These are phyloP conservation scores for Cercospora beticola DNA, from an alignment of 2,329 filamentous ascomycete species.

Conservation along the genomic window DNA sequence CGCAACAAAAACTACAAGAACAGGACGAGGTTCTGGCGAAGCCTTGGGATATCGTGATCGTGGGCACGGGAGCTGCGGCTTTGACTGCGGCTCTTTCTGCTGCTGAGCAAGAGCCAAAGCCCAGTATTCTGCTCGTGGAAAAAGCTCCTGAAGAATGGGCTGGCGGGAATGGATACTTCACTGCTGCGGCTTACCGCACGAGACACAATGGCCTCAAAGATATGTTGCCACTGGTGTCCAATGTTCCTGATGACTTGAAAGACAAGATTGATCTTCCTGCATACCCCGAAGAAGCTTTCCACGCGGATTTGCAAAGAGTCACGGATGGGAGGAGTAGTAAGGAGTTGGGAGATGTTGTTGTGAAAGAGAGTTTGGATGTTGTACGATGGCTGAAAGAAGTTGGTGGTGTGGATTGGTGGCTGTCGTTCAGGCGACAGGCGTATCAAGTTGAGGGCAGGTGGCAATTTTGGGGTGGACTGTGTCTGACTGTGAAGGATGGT, in stretches of 20 bases:
- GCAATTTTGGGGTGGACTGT: conserved; percentile 67
- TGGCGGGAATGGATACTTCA: conserved; percentile 66
- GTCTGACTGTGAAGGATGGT: conserved; percentile 58
- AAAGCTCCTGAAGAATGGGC: conserved; percentile 60
- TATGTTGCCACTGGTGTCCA: conserved; percentile 62
- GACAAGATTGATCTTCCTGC: conserved; percentile 57
- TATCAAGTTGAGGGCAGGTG: conserved; percentile 61
- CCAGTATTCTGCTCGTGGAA: conserved; percentile 56
- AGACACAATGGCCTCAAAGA: conserved; percentile 57
- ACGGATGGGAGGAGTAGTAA: conserved; percentile 56
- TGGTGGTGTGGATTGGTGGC: conserved; percentile 39
- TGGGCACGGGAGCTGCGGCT: conserved; percentile 65
- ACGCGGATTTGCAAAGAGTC: conserved; percentile 57
- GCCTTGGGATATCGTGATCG: conserved; percentile 50
- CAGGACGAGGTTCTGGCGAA: neutral
- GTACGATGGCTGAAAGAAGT: conserved; percentile 35
- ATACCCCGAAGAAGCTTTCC: conserved; percentile 58
- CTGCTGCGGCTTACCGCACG: conserved; percentile 63
- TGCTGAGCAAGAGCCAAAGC: conserved; percentile 26
- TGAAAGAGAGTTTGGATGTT: conserved; percentile 39
- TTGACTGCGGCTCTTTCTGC: conserved; percentile 61
- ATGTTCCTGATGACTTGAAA: conserved; percentile 50
- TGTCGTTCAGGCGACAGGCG: conserved; percentile 65
- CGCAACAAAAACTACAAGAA: neutral
- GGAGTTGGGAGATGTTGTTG: conserved; percentile 49